Conservation (phyloP, 1,139 yeast genomes). For the Casaregolazyma suthepensis region DNA sequence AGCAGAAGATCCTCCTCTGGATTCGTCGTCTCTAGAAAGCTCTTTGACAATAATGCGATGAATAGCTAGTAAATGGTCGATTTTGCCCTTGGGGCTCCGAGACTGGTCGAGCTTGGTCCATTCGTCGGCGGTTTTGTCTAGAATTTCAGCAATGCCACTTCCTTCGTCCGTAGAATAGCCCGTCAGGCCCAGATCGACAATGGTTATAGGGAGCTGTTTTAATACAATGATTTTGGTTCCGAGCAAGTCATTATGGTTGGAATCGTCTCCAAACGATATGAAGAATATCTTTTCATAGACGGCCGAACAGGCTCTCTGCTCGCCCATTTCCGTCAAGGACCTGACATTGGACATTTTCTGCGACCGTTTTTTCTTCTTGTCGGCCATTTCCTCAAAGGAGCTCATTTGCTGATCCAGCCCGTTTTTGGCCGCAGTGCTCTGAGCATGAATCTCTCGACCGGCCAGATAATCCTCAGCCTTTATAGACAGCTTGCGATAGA, state of each 20-base stretch:
- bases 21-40: slow-evolving; percentile 20
- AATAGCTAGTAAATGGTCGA: slow-evolving; percentile 35
- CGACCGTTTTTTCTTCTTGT: slow-evolving; percentile 24
- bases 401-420: slow-evolving; percentile 28
- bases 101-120: slow-evolving; percentile 23
- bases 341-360: slow-evolving; percentile 25
- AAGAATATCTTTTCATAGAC: slow-evolving; percentile 37
- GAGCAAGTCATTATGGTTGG: slow-evolving; percentile 23
- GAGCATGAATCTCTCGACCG: slow-evolving; percentile 9
- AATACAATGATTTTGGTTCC: slow-evolving; percentile 26
- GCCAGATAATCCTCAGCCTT: slow-evolving; percentile 25
- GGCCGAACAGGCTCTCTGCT: slow-evolving; percentile 36
- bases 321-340: slow-evolving; percentile 35
- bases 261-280: slow-evolving; percentile 25
- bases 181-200: slow-evolving; percentile 23
- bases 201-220: slow-evolving; percentile 23
- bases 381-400: slow-evolving; percentile 31
- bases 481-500: slow-evolving; percentile 38
- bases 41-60: slow-evolving; percentile 37
- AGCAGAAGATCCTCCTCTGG: slow-evolving; percentile 29
- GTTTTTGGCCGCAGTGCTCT: slow-evolving; percentile 10
- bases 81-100: slow-evolving; percentile 38
- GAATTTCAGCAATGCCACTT: slow-evolving; percentile 10
- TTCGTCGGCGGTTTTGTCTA: slow-evolving; percentile 24
- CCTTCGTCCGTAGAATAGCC: slow-evolving; percentile 6